Evolutionary conservation across 78 protist genomes (phyloP).

Genomic region (Dictyostelium brefeldianum): DNA sequence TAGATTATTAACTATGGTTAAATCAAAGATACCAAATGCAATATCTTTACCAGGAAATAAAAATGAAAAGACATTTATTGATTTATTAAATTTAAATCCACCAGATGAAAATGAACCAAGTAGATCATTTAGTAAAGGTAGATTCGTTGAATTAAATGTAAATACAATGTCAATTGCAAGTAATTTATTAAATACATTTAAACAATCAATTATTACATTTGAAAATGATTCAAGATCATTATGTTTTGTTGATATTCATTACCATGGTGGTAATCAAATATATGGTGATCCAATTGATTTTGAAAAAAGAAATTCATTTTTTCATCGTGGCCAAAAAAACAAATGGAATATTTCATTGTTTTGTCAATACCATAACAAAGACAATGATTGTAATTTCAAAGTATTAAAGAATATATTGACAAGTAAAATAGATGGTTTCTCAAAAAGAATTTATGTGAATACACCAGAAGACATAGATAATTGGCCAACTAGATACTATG

Average conservation of each 20-base stretch:
- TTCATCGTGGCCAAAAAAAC: too few species aligned
- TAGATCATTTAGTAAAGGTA: too few species aligned
- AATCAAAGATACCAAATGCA: background rate
- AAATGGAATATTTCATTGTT: too few species aligned
- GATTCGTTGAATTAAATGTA: too few species aligned
- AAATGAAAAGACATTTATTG: background rate
- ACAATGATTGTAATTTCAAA: background rate
- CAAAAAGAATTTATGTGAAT: background rate
- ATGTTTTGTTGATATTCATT: too few species aligned
- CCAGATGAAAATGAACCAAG: background rate
- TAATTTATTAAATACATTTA: background rate
- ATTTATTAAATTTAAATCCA: background rate
- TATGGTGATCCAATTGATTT: too few species aligned
- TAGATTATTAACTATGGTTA: background rate
- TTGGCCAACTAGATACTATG: background rate
- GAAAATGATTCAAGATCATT: too few species aligned
- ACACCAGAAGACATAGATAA: background rate
- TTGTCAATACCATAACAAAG: background rate
- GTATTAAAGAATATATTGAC: background rate
- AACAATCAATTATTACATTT: background rate
- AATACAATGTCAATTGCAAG: too few species aligned
- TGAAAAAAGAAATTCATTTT: too few species aligned
- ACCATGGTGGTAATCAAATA: too few species aligned
- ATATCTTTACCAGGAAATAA: background rate
- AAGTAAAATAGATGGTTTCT: background rate